These are phyloP conservation scores for Conidiobolus incongruus DNA, from an alignment of 371 early-diverging fungal species.

Conservation along the genomic window DNA sequence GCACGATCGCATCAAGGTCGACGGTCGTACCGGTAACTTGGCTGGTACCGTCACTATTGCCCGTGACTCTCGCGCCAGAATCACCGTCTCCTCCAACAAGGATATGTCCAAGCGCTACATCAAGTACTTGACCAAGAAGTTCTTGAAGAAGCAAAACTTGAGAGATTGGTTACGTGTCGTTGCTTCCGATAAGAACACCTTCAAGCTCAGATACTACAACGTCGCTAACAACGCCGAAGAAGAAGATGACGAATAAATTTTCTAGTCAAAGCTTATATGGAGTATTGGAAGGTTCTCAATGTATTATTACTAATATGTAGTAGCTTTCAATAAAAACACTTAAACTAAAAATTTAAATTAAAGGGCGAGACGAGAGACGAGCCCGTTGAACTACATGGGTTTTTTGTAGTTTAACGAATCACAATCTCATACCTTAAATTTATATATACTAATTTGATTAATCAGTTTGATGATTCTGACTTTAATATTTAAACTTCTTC, in stretches of 20 bases:
- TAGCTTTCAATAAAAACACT: too few relatives aligned
- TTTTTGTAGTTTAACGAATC: too few relatives aligned
- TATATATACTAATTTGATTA: too few relatives aligned
- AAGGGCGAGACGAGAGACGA: too few relatives aligned
- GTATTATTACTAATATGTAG: too few relatives aligned
- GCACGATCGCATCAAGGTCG: constrained; percentile 95
- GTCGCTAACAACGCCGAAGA: constrained; percentile 67
- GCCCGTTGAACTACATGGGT: too few relatives aligned
- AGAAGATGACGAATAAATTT: constrained; percentile 37
- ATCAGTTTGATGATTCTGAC: too few relatives aligned
- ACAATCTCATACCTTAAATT: too few relatives aligned
- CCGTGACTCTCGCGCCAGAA: constrained; percentile 48
- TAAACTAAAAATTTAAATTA: too few relatives aligned
- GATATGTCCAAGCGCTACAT: constrained; percentile 94
- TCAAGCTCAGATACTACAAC: constrained; percentile 93
- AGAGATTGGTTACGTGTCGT: constrained; percentile 97
- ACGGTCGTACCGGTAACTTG: constrained; percentile 89
- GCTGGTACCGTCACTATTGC: constrained; percentile 65
- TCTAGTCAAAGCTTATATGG: too few relatives aligned
- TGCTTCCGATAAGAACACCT: constrained; percentile 72
- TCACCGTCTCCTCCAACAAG: constrained; percentile 49
- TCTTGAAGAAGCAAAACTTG: constrained; percentile 97
- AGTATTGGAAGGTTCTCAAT: too few relatives aligned
- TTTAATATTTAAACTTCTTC: too few relatives aligned
- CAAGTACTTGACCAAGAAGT: constrained; percentile 99